phyloP scores from a whole-genome alignment of 106 monocot species.

The Phalaenopsis aphrodite region DNA sequence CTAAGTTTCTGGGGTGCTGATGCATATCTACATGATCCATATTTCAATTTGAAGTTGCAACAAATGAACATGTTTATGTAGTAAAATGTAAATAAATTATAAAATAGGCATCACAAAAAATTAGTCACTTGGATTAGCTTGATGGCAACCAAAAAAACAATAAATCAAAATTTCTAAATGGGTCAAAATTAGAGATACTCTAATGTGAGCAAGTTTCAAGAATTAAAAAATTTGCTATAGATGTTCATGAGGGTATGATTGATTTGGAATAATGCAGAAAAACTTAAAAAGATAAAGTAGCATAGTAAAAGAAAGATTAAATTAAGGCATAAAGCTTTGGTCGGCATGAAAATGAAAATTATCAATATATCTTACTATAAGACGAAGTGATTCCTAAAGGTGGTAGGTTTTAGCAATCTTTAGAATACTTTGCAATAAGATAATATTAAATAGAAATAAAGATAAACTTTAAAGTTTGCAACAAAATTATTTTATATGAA shows the following conservation, averaged over 20 bases:
- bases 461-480: not conserved
- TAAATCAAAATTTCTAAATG: not conserved
- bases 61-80: not conserved
- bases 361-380: not conserved
- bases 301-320: not conserved
- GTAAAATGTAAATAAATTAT: not conserved
- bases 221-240: not conserved
- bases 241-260: not conserved
- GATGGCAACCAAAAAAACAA: not conserved
- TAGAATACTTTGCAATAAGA: not conserved
- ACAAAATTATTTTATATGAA: no score
- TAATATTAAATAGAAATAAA: not conserved
- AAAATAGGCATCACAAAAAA: not conserved
- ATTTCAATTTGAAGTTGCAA: not conserved
- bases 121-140: not conserved
- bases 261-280: not conserved
- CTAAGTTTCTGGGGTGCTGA: constrained; percentile 75
- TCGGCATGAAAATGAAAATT: not conserved
- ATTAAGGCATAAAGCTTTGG: not conserved
- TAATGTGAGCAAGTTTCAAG: not conserved
- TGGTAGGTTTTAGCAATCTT: not conserved
- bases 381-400: not conserved
- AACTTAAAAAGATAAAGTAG: not conserved
- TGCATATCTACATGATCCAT: constrained; percentile 59
- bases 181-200: not conserved